Evolutionary conservation across 2,329 filamentous ascomycete genomes (phyloP).

Genomic region (Capronia epimyces): DNA sequence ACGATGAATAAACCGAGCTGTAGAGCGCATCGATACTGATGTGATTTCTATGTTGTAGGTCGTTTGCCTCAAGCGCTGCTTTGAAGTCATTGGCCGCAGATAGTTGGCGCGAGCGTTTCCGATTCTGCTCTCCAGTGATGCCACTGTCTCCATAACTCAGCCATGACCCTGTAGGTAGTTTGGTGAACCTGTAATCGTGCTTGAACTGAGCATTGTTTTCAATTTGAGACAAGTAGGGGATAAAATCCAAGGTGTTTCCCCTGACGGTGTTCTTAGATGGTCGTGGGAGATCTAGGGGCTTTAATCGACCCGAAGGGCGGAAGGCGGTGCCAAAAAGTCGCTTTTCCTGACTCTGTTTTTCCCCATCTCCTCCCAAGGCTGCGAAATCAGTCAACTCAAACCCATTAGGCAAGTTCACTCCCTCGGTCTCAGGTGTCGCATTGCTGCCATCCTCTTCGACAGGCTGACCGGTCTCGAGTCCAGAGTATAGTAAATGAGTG

Average conservation of each 20-base stretch:
- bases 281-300: slow-evolving; percentile 39
- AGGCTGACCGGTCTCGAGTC: slow-evolving; percentile 55
- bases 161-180: slow-evolving; percentile 41
- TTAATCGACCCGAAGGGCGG: slow-evolving; percentile 36
- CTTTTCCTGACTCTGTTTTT: slow-evolving; percentile 31
- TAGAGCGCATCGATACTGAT: slow-evolving; percentile 31
- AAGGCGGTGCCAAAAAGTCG: slow-evolving; percentile 45
- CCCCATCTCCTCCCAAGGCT: slow-evolving; percentile 24
- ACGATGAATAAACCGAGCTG: slow-evolving; percentile 45
- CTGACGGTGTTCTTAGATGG: slow-evolving; percentile 34
- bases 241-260: slow-evolving; percentile 19
- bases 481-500: slow-evolving; percentile 78
- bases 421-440: slow-evolving; percentile 3
- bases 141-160: slow-evolving; percentile 38
- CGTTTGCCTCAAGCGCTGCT: slow-evolving; percentile 13
- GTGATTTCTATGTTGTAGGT: slow-evolving; percentile 4
- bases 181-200: slow-evolving; percentile 39
- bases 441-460: slow-evolving; percentile 43
- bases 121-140: neutral
- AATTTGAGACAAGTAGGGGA: slow-evolving; percentile 9
- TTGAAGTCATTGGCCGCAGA: slow-evolving; percentile 9
- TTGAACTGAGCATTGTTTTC: slow-evolving; percentile 32
- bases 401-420: slow-evolving; percentile 63
- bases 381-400: slow-evolving; percentile 58
- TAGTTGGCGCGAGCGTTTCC: slow-evolving; percentile 4